phyloP scores from a whole-genome alignment of 495 filamentous ascomycete species.

The Articulospora tetracladia region DNA sequence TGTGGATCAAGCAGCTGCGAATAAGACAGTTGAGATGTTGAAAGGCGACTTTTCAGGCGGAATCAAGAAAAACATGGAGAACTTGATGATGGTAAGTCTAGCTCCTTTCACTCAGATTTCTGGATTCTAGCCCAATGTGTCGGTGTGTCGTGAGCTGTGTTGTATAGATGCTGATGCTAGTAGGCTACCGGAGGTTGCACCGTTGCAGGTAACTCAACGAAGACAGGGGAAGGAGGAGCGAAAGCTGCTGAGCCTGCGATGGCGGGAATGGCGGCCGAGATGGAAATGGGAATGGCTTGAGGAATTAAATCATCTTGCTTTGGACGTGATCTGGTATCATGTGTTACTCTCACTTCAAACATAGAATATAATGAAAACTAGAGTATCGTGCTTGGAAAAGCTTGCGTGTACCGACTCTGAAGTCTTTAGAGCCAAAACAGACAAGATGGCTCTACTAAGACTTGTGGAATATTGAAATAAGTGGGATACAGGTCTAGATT shows the following conservation, averaged over 20 bases:
- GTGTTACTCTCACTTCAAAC: not conserved
- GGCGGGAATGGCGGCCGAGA: not conserved
- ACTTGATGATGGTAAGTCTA: slow-evolving; percentile 11
- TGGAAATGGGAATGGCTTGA: not conserved
- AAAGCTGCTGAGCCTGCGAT: not conserved
- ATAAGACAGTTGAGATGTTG: slow-evolving; percentile 14
- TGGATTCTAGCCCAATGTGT: no score
- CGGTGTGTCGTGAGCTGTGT: not conserved
- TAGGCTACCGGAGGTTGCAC: not conserved
- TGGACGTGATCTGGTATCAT: not conserved
- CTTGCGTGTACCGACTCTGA: no score
- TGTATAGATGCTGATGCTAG: not conserved
- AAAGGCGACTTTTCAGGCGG: slow-evolving; percentile 13
- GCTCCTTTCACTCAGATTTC: not conserved
- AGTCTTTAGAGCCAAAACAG: no score
- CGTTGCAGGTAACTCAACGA: not conserved
- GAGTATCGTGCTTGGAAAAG: no score
- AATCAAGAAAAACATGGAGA: slow-evolving; percentile 15
- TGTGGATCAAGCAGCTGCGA: slow-evolving; percentile 3
- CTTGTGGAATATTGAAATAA: no score
- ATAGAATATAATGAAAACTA: not conserved
- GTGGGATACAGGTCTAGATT: no score
- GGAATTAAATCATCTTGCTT: not conserved
- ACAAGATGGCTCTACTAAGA: no score
- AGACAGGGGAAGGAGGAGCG: not conserved